A percentile compares a stretch with the other conserved stretches of the same genome.
These are phyloP conservation scores for Lepiota brunneoincarnata DNA, from an alignment of 768 basidiomycete species.

Conservation along the genomic window DNA sequence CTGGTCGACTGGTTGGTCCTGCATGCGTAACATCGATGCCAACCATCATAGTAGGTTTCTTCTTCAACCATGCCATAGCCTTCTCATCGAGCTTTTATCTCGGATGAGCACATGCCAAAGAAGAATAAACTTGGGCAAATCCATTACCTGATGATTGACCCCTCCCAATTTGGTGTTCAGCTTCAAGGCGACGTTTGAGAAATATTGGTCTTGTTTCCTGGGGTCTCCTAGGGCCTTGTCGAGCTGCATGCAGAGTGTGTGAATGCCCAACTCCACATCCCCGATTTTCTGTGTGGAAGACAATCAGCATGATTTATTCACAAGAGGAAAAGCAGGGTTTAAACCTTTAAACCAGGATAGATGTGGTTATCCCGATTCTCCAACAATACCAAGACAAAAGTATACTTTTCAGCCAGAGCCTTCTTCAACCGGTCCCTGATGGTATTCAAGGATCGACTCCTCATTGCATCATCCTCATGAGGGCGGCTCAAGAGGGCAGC, in stretches of 20 bases:
- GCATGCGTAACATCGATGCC: constrained; percentile 87
- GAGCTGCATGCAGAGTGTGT: constrained; percentile 72
- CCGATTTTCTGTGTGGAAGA: constrained; percentile 49
- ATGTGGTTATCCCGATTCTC: constrained; percentile 69
- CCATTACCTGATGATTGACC: constrained; percentile 64
- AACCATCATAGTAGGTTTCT: constrained; percentile 75
- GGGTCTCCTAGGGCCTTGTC: constrained; percentile 53
- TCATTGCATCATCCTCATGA: constrained; percentile 30
- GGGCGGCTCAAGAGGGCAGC: constrained; percentile 30
- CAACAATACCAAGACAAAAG: constrained; percentile 69
- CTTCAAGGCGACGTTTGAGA: constrained; percentile 80
- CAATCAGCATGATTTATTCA: not conserved
- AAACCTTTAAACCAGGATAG: constrained; percentile 75
- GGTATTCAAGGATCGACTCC: constrained; percentile 30
- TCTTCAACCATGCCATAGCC: constrained; percentile 63
- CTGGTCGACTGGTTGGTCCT: constrained; percentile 59
- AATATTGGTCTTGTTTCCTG: constrained; percentile 72
- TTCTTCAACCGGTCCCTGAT: constrained; percentile 42
- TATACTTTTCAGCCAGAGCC: constrained; percentile 37
- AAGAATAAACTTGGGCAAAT: too few species aligned
- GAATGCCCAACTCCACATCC: constrained; percentile 71
- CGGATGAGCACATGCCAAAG: too few species aligned
- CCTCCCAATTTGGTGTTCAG: constrained; percentile 84
- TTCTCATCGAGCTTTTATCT: constrained; percentile 43
- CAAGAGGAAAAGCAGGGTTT: not conserved